Base-by-base conservation (phyloP, 2,329 filamentous ascomycete genomes). In the Phoma sp. region DNA sequence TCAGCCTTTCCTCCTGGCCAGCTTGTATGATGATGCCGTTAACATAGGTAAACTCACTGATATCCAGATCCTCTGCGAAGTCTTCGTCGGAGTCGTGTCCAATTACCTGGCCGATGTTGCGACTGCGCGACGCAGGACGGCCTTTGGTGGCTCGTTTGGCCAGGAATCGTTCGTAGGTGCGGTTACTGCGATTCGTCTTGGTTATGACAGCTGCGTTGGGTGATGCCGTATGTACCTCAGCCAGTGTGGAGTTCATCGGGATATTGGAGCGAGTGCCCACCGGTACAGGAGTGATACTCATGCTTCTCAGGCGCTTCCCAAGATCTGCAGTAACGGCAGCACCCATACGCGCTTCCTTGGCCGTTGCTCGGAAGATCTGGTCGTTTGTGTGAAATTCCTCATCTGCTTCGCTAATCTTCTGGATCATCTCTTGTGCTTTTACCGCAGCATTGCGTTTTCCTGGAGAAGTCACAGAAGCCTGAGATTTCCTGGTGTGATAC, bases 211-310 rank as follows among this genome's bases (percentile, higher is more conserved):
- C 22, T n/a, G 19, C 7, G 5, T 27, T 10, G 12, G 6, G 10
- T 17, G 29, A 2, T 5, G 8, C 13, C 19, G n/a, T n/a, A 13
- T n/a, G 12, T 29, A 9, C 4, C n/a, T 21, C 29, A 22, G 24
- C n/a, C 15, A 19, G 8, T 6, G 4, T 17, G 9, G 27, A 31
- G 21, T n/a, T 4, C 4, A 12, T 33, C 4, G 27, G 3, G 17
- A 21, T 4, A 6, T 24, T 17, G 8, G 38, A 38, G 4, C 4
- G 13, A 6, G 32, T 35, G 7, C n/a, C 33, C 10, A 21, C 83
- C 1, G 55, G 51, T 1, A 46, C 36, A 10, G 57, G 58, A 2
- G 59, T 64, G n/a, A 61, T 41, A 32, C 59, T 60, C 55, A 63
- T 53, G 6, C 50, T 37, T 10, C 53, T 32, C 12, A 60, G 7